Percentiles rank a stretch among this genome's conserved stretches.
Conservation (phyloP, 179 eudicot species). For the Drosera spatulata region DNA sequence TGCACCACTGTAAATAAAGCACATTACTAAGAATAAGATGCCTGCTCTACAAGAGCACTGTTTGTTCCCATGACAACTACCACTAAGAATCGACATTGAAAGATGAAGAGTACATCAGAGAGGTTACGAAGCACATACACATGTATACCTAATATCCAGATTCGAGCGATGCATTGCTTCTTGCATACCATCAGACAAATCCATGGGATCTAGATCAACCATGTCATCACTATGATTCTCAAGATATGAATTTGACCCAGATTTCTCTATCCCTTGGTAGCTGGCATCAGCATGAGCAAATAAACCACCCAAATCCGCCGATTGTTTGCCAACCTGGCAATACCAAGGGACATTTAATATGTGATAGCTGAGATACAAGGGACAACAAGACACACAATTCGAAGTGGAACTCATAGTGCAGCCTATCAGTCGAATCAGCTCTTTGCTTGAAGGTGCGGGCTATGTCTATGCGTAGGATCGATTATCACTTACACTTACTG, state of each 20-base stretch:
- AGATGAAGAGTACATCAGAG: no score
- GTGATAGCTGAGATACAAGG: no score
- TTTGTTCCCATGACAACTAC: no score
- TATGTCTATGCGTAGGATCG: no score
- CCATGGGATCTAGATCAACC: constrained; percentile 77
- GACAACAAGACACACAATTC: no score
- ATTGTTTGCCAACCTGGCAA: constrained; percentile 20
- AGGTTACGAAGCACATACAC: constrained; percentile 14
- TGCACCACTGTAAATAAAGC: constrained; percentile 68
- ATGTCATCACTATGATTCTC: constrained; percentile 24
- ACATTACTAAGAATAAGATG: background rate
- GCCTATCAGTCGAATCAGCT: no score
- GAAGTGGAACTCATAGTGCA: no score
- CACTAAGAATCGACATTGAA: no score
- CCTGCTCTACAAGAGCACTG: no score
- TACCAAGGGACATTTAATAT: no score
- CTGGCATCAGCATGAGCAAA: constrained; percentile 47
- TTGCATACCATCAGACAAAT: constrained; percentile 92
- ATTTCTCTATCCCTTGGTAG: constrained; percentile 29
- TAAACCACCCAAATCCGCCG: constrained; percentile 35
- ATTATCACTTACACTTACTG: no score
- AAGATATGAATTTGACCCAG: constrained; percentile 26
- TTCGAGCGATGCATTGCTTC: constrained; percentile 96
- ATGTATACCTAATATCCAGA: constrained; percentile 86
- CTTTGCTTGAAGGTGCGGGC: no score